These are phyloP conservation scores for Coniella vitis DNA, from an alignment of 2,329 filamentous ascomycete genomes.

Conservation along the genomic window DNA sequence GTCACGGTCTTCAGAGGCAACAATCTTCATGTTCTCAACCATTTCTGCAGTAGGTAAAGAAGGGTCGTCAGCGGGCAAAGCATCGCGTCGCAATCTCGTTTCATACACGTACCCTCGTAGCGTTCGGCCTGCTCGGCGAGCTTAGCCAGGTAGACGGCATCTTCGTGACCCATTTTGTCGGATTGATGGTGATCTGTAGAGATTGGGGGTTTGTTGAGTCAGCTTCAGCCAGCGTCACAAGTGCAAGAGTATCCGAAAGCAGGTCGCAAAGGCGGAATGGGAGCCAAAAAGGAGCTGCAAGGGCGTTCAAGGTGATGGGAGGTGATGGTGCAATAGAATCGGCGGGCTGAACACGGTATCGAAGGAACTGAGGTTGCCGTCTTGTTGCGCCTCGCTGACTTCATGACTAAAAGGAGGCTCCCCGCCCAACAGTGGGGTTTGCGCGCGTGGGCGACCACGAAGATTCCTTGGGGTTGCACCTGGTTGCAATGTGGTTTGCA, in stretches of 20 bases:
- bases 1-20: conserved; percentile 79
- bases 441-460: conserved; percentile 20
- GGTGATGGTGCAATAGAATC: conserved; percentile 19
- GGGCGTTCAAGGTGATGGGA: conserved; percentile 17
- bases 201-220: conserved; percentile 16
- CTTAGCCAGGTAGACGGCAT: conserved; percentile 99
- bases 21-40: conserved; percentile 99
- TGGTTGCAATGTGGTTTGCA: neutral
- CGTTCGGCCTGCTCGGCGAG: conserved; percentile 99
- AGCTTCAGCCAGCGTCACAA: conserved; percentile 17
- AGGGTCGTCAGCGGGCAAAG: conserved; percentile 15
- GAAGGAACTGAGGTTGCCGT: conserved; percentile 8
- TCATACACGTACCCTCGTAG: conserved; percentile 76
- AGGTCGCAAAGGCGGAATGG: conserved; percentile 16
- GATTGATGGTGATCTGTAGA: conserved; percentile 22
- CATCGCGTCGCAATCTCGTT: conserved; percentile 4
- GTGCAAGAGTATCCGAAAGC: neutral
- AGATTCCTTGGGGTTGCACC: conserved; percentile 12
- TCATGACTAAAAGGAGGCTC: conserved; percentile 24
- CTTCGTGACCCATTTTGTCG: conserved; percentile 94
- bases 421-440: conserved; percentile 25
- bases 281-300: conserved; percentile 12
- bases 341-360: conserved; percentile 19
- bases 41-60: conserved; percentile 63
- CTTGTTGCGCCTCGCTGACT: conserved; percentile 23